Evolutionary conservation across 805 yeast genomes (phyloP), one percentile per base, ranked within the genome.

Genomic region (Wickerhamomyces hampshirensis): DNA sequence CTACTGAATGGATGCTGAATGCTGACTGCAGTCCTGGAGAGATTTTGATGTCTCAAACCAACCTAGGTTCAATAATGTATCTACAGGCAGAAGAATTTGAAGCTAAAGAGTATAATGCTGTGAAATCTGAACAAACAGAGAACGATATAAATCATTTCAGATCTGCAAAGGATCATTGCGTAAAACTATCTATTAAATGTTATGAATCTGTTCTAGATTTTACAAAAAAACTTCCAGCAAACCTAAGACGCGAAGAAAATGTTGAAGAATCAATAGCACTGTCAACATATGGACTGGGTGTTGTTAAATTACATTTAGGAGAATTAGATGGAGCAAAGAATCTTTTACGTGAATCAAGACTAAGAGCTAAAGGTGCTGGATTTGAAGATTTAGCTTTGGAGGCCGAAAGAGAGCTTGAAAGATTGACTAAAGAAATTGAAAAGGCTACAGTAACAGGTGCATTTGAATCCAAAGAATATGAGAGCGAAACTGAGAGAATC

Each of bases 221-320:
- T 27, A 57, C 71, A 3, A 68, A 68, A 41, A 60, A 64, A 29
- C 48, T 71, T 16, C 65, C 67, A 2, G 51, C 63, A 18, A 40
- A 47, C 34, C 27, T 53, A 11, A 54, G 66, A 31, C 52, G 62
- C 12, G 71, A 68, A 32, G 56, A 58, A 9, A 60, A 64, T 6
- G 59, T 82, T 10, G 70, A 74, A 23, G 86, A 84, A 44, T 76
- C 84, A 1, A 77, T 83, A 28, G 93, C 94, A 0, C 66, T 89
- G 55, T 77, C 95, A 0, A 77, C 87, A 0, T 89, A 84, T 53
- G 94, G 96, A 0, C 65, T 85, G 28, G 98, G 96, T 2, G 94
- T 88, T 5, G 69, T 86, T 9, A 69, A 74, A 30, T 59, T 81
- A n/a, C 85, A 84, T 48, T 53, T 66, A 31, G 73, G 80, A 1